Percentiles rank a stretch among this genome's conserved stretches.
phyloP scores from a whole-genome alignment of 805 yeast species.

The Ogataea trehaloabstinens region DNA sequence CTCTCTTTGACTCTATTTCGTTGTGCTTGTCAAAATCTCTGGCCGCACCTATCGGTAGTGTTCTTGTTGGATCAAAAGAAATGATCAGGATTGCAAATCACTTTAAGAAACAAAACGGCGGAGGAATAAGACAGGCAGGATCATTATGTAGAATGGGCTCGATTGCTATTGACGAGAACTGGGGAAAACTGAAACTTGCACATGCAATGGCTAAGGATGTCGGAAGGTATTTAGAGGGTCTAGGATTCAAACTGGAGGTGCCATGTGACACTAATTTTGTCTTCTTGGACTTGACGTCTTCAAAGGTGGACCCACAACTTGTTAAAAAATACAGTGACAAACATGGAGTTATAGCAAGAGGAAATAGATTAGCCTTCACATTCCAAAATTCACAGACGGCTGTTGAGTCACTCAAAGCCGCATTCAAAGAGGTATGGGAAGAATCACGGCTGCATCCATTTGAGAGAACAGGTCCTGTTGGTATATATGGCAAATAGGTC shows the following conservation, averaged over 20 bases:
- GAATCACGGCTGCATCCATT: constrained; percentile 55
- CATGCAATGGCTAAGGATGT: constrained; percentile 54
- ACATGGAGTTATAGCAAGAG: constrained; percentile 61
- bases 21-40: constrained; percentile 85
- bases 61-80: constrained; percentile 64
- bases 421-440: constrained; percentile 55
- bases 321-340: constrained; percentile 41
- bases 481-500: constrained; percentile 6
- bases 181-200: constrained; percentile 50
- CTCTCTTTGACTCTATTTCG: constrained; percentile 82
- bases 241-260: constrained; percentile 59
- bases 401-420: constrained; percentile 54
- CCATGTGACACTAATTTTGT: constrained; percentile 87
- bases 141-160: constrained; percentile 76
- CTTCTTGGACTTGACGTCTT: constrained; percentile 57
- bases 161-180: constrained; percentile 73
- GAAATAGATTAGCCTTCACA: constrained; percentile 80
- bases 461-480: constrained; percentile 2
- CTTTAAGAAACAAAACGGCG: constrained; percentile 89
- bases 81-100: constrained; percentile 73
- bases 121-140: constrained; percentile 90
- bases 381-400: constrained; percentile 58
- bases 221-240: constrained; percentile 46
- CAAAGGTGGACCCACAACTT: constrained; percentile 53
- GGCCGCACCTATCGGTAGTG: constrained; percentile 93